A percentile compares a stretch with the other conserved stretches of the same genome.
Evolutionary conservation across 495 filamentous ascomycete species (phyloP).

Genomic region (Physcia stellaris): DNA sequence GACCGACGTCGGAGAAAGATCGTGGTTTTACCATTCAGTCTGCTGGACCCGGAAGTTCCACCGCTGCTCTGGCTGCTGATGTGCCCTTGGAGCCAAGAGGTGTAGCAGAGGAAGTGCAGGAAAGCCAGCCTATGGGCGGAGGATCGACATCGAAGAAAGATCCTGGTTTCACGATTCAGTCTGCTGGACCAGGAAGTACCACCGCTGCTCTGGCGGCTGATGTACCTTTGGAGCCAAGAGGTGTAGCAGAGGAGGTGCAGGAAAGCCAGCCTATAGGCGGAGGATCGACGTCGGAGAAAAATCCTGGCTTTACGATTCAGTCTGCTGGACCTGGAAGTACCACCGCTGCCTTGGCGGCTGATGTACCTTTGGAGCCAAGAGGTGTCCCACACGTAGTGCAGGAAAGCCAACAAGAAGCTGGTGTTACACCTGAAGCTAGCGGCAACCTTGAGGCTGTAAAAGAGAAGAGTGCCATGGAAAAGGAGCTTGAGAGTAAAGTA

Average conservation of each 20-base stretch:
- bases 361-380: conserved; percentile 28
- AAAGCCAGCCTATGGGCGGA: conserved; percentile 42
- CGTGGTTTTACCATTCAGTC: conserved; percentile 16
- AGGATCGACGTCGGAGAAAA: background rate
- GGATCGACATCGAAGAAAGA: conserved; percentile 21
- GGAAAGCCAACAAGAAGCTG: conserved; percentile 49
- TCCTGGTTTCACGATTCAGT: conserved; percentile 47
- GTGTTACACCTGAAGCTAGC: conserved; percentile 45
- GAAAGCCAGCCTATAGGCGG: background rate
- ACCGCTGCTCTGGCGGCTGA: conserved; percentile 57
- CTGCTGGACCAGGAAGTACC: conserved; percentile 53
- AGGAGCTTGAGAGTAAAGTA: conserved; percentile 46
- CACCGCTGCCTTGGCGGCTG: conserved; percentile 42
- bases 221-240: conserved; percentile 50
- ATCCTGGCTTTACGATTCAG: conserved; percentile 5
- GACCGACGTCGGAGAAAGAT: conserved; percentile 17
- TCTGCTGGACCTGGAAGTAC: conserved; percentile 20
- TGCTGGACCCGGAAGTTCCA: conserved; percentile 20
- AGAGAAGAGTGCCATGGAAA: conserved; percentile 48
- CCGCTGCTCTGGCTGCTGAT: conserved; percentile 43
- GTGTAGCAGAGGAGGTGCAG: conserved; percentile 4
- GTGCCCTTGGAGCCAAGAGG: conserved; percentile 28
- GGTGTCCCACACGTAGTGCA: conserved; percentile 51
- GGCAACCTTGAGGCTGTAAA: conserved; percentile 38
- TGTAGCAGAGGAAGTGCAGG: conserved; percentile 52